Evolutionary conservation across 106 monocot genomes (phyloP), one percentile per base, ranked within the genome.

Genomic region (Iris macrosiphon): DNA sequence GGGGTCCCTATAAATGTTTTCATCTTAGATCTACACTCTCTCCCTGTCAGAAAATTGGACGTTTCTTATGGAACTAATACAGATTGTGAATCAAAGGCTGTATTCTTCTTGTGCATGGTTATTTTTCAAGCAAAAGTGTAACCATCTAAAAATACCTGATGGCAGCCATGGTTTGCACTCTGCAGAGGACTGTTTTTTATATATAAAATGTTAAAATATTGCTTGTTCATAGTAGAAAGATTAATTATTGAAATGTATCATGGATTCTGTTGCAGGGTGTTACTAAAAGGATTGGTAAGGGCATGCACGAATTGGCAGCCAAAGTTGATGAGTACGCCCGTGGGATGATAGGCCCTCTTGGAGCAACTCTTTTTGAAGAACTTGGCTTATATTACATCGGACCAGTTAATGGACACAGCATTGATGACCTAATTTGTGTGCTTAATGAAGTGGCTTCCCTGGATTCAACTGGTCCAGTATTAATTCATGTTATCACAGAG

Each of bases 381-480:
- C 84, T 90, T 62, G 89, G 89, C 14, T 32, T 90, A 15, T 84
- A 90, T 65, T 90, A 90, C 46, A 85, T 90, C 49, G 89, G 89
- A 14, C 89, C 89, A 22, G 66, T 90, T 32, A 81, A 89, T 72
- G 87, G 87, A 28, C 72, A 67, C 57, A 83, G 71, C 45, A 79
- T 89, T 32, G 83, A 83, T 35, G 88, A 83, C 69, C 37, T 89
- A 21, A 63, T 89, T 29, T 89, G 75, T 60, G 70, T 83, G 28
- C 88, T 89, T 32, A 50, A 52, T 50, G 72, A 89, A 66, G 82
- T 89, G 31, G 60, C 76, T 27, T 69, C 72, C 30, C 39, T 89
- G 50, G 72, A 83, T 56, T 72, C 79, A 60, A 76, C 88, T 43
- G 80, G 85, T 13, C 83, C 88, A 27, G 83, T 83, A 25, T 48